Base-by-base conservation (phyloP, 768 basidiomycete species). In the Amanita subjunquillea region DNA sequence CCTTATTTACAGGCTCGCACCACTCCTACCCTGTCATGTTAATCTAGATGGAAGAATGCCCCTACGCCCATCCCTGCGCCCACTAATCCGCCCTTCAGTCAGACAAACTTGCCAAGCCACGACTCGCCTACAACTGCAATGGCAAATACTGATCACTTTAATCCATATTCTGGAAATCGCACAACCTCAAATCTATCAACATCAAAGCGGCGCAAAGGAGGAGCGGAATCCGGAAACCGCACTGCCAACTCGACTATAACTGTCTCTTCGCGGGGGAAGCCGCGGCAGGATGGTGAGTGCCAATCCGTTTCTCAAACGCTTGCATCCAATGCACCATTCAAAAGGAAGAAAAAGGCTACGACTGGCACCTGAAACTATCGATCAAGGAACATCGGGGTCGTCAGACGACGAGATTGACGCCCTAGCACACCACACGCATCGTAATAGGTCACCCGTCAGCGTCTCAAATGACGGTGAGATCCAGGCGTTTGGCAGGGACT, bases 41-140 rank as follows among this genome's bases (percentile, higher is more conserved):
- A 30, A 50, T 50, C 38, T 50, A 50, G 49, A 27, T 50, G 49
- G 49, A 50, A 50, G 38, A 50, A 40, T n/a, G n/a, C 37, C 1
- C 49, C 49, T 39, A 50, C 49, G 23, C 17, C 29, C 10, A 50
- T 50, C 39, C 4, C 36, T 22, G 34, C 20, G 1, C 13, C 49
- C 39, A 15, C 4, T 36, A 3, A 13, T 12, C 47, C 39, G 40
- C 13, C n/a, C 9, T 29, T 20, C 37, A 50, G 6, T 30, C 17
- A 25, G n/a, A 41, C 39, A 50, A 38, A 38, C 36, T 29, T 34
- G 47, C 22, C 34, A 48, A 50, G 38, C 27, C 49, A 39, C 38
- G 10, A 7, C 30, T 27, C 27, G 8, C 36, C 10, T 13, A 41
- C 0, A 27, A 41, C 22, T 17, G 5, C 38, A 13, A 38, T 25